phyloP scores from a whole-genome alignment of 2,329 filamentous ascomycete genomes.

The Zalaria obscura region DNA sequence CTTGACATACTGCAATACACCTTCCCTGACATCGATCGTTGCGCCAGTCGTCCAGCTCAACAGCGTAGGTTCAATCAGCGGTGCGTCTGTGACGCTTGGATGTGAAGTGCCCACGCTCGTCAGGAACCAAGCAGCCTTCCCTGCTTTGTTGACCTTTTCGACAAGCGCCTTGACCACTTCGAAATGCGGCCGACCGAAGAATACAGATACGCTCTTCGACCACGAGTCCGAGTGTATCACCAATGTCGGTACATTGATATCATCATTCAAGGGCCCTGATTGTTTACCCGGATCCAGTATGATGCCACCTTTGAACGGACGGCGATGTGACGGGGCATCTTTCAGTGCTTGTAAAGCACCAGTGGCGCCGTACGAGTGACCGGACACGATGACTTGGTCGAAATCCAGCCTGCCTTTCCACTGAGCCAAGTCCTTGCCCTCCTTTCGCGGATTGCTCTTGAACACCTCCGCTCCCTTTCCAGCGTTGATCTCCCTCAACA shows the following conservation, averaged over 20 bases:
- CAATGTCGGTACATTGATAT: slow-evolving; percentile 44
- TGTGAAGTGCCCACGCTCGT: slow-evolving; percentile 29
- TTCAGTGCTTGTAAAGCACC: slow-evolving; percentile 47
- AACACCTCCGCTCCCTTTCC: slow-evolving; percentile 20
- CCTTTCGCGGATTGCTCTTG: slow-evolving; percentile 32
- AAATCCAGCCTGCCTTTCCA: slow-evolving; percentile 43
- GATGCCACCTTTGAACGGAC: slow-evolving; percentile 42
- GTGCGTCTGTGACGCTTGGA: slow-evolving; percentile 52
- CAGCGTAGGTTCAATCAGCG: slow-evolving; percentile 47
- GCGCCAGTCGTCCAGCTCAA: slow-evolving; percentile 49
- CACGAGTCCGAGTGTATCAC: slow-evolving; percentile 52
- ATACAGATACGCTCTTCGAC: slow-evolving; percentile 42
- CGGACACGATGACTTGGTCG: slow-evolving; percentile 41
- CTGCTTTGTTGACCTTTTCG: slow-evolving; percentile 25
- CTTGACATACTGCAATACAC: slow-evolving; percentile 45
- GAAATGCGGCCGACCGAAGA: slow-evolving; percentile 52
- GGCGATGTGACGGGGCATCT: slow-evolving; percentile 25
- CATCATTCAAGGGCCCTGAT: slow-evolving; percentile 45
- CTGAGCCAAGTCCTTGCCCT: slow-evolving; percentile 31
- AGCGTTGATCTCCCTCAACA: slow-evolving; percentile 24
- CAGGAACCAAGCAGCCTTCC: slow-evolving; percentile 29
- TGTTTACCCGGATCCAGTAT: slow-evolving; percentile 53
- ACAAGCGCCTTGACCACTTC: slow-evolving; percentile 46
- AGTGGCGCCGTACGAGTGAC: slow-evolving; percentile 54
- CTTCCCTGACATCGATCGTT: slow-evolving; percentile 41